Evolutionary conservation across 202 grass and related monocot genomes (phyloP).

Genomic region (Hordeum pubiflorum): DNA sequence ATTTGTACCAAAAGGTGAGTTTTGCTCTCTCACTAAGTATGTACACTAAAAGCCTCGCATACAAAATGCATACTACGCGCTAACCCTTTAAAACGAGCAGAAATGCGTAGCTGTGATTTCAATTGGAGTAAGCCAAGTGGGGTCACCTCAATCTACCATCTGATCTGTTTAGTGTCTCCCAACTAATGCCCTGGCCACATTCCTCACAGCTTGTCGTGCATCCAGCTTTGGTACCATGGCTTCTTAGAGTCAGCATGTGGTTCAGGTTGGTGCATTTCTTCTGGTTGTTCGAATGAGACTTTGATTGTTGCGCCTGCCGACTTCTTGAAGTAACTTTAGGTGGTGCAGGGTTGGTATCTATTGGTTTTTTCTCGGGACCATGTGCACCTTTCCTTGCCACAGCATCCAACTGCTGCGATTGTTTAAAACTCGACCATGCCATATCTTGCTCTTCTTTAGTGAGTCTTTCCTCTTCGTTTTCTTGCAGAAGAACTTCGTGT

Average conservation of each 20-base stretch:
- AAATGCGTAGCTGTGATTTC: not conserved
- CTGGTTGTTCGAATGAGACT: slow-evolving; percentile 45
- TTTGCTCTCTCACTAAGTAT: not conserved
- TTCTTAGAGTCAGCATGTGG: slow-evolving; percentile 78
- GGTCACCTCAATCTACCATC: slow-evolving; percentile 57
- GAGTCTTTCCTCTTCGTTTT: slow-evolving; percentile 88
- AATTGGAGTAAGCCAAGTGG: not conserved
- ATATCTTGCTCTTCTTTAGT: slow-evolving; percentile 94
- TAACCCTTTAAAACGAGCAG: slow-evolving; percentile 17
- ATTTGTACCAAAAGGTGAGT: not conserved
- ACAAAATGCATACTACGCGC: not conserved
- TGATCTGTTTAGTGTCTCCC: slow-evolving; percentile 86
- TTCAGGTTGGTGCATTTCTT: slow-evolving; percentile 82
- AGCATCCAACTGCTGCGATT: slow-evolving; percentile 53
- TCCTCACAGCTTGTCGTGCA: slow-evolving; percentile 58
- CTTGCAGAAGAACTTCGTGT: slow-evolving; percentile 90
- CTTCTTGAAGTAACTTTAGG: slow-evolving; percentile 43
- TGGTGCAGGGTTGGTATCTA: slow-evolving; percentile 22
- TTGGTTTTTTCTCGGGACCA: slow-evolving; percentile 31
- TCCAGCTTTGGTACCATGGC: slow-evolving; percentile 63
- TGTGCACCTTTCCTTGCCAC: slow-evolving; percentile 32
- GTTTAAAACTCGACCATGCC: slow-evolving; percentile 67
- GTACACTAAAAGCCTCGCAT: not conserved
- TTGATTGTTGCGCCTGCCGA: slow-evolving; percentile 25
- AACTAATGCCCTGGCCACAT: slow-evolving; percentile 81